Conservation (phyloP, 2,329 filamentous ascomycete genomes). For the Ceratocystis cacaofunesta region DNA sequence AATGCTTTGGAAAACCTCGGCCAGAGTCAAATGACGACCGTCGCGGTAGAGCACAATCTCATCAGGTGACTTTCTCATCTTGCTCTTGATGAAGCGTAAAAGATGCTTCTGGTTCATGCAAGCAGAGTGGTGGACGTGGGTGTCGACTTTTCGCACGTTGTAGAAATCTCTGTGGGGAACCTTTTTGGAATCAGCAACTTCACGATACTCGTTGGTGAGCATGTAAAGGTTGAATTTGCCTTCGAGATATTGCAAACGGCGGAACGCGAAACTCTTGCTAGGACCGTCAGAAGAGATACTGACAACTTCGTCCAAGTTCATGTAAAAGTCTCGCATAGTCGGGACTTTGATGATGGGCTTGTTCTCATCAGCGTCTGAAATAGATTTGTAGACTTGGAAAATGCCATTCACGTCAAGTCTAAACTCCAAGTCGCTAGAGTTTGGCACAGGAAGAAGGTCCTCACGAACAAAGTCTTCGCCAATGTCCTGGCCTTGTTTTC, state of each 20-base stretch:
- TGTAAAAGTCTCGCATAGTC: constrained; percentile 86
- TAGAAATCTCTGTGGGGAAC: constrained; percentile 98
- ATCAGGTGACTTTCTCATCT: constrained; percentile 96
- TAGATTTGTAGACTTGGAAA: constrained; percentile 76
- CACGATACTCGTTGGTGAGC: constrained; percentile 90
- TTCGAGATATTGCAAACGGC: constrained; percentile 85
- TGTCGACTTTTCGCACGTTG: constrained; percentile 96
- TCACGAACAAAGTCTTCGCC: constrained; percentile 82
- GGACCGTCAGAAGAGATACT: constrained; percentile 89
- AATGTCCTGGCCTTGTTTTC: constrained; percentile 80
- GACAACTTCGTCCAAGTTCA: constrained; percentile 77
- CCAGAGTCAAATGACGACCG: constrained; percentile 77
- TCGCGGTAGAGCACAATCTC: constrained; percentile 88
- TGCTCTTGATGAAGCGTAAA: constrained; percentile 96
- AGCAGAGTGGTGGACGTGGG: constrained; percentile 95
- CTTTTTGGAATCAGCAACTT: constrained; percentile 93
- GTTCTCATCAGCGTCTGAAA: constrained; percentile 39
- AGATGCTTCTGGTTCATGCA: constrained; percentile 99
- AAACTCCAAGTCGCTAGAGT: constrained; percentile 55
- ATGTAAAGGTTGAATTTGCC: constrained; percentile 93
- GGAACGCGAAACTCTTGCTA: constrained; percentile 92
- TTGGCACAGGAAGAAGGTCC: constrained; percentile 61
- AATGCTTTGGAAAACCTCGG: constrained; percentile 93
- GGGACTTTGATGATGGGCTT: constrained; percentile 71
- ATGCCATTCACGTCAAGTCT: constrained; percentile 71